Evolutionary conservation across 306 rosid species (phyloP).

Genomic region (Rosa persica): DNA sequence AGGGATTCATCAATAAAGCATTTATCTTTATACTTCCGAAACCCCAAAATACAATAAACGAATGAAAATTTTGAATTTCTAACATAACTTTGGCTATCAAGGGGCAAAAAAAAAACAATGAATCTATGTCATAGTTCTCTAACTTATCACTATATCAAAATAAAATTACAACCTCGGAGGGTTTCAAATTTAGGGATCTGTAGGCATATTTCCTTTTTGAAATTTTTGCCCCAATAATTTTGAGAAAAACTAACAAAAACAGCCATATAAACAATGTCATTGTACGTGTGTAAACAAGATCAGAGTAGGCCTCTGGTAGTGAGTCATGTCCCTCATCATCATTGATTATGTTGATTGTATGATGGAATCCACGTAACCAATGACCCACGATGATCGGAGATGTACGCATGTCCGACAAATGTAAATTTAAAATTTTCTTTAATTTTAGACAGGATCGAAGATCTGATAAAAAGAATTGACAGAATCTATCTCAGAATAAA

Average conservation of each 20-base stretch:
- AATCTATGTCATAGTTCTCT: not conserved
- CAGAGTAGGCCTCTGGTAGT: not conserved
- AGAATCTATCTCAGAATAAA: not conserved
- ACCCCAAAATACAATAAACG: not conserved
- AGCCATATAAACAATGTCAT: not conserved
- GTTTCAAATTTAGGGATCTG: not conserved
- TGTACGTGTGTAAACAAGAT: not conserved
- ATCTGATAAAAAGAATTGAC: not conserved
- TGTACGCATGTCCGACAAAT: not conserved
- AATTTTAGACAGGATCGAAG: not conserved
- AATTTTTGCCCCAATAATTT: not conserved
- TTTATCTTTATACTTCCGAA: not conserved
- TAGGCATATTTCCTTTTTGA: not conserved
- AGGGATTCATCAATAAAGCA: not conserved
- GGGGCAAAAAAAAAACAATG: not conserved
- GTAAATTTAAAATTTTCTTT: not conserved
- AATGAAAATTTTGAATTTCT: not conserved
- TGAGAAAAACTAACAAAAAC: not conserved
- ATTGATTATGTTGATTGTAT: not conserved
- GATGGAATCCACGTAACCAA: not conserved
- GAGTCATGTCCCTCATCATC: not conserved
- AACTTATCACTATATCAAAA: no score
- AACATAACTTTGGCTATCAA: not conserved
- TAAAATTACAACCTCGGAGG: not conserved
- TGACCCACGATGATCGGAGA: not conserved